Percentiles rank a stretch among this genome's conserved stretches.
Evolutionary conservation across 345 rosid species (phyloP).

Genomic region (Corymbia maculata): DNA sequence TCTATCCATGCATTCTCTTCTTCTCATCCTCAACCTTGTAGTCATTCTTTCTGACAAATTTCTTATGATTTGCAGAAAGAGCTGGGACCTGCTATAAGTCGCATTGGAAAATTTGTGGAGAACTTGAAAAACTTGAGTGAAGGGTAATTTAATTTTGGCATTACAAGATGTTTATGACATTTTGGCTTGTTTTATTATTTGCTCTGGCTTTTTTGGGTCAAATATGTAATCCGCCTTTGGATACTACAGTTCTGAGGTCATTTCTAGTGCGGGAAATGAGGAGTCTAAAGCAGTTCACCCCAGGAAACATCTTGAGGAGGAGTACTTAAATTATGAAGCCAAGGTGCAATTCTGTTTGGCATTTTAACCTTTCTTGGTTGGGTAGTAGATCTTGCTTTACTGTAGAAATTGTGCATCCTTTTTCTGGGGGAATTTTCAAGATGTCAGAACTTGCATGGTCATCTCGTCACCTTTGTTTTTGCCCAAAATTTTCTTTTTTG

Average conservation of each 20-base stretch:
- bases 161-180: background rate
- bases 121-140: conserved; percentile 66
- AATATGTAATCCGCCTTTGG: background rate
- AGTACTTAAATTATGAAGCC: conserved; percentile 81
- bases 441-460: background rate
- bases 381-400: background rate
- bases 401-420: background rate
- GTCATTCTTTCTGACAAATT: background rate
- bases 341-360: conserved; percentile 34
- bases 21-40: background rate
- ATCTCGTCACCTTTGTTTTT: background rate
- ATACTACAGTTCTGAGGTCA: conserved; percentile 45
- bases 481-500: background rate
- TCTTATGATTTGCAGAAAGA: conserved; percentile 41
- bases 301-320: conserved; percentile 81
- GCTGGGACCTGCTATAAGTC: conserved; percentile 62
- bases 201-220: background rate
- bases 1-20: background rate
- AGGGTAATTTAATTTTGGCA: conserved; percentile 31
- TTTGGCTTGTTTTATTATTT: background rate
- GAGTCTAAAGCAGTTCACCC: conserved; percentile 52
- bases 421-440: background rate
- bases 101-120: conserved; percentile 74
- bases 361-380: background rate
- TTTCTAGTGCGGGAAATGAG: conserved; percentile 31